Percentiles rank a stretch among this genome's conserved stretches.
Conservation (phyloP, 306 rosid genomes). For the Styphnolobium japonicum region DNA sequence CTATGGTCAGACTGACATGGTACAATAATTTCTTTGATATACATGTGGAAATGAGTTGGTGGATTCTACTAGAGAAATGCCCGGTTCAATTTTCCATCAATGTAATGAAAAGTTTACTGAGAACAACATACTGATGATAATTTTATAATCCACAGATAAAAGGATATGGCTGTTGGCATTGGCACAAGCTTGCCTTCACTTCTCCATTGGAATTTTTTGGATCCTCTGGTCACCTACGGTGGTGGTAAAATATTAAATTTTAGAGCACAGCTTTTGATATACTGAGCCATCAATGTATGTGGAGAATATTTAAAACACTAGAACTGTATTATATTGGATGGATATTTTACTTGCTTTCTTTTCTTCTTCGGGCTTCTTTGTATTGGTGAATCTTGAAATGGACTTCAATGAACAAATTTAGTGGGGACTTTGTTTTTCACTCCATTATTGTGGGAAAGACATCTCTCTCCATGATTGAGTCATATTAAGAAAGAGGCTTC, state of each 20-base stretch:
- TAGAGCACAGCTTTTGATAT: slow-evolving; percentile 6
- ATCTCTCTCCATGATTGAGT: background rate
- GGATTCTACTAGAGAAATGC: background rate
- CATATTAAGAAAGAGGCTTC: background rate
- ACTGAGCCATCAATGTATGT: background rate
- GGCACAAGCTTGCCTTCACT: slow-evolving; percentile 91
- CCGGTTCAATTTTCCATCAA: slow-evolving; percentile 5
- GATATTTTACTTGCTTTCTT: background rate
- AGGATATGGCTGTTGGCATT: slow-evolving; percentile 87
- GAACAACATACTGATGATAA: slow-evolving; percentile 21
- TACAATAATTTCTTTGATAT: background rate
- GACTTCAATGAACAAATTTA: no score
- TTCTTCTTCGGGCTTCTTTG: slow-evolving; percentile 13
- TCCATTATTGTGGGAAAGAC: slow-evolving; percentile 1
- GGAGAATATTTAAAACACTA: slow-evolving; percentile 3
- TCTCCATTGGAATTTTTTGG: slow-evolving; percentile 82
- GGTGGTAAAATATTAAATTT: slow-evolving; percentile 64
- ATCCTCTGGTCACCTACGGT: slow-evolving; percentile 93
- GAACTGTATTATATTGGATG: background rate
- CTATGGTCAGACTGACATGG: slow-evolving; percentile 2
- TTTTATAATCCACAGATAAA: slow-evolving; percentile 71
- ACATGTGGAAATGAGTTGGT: background rate
- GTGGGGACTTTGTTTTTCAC: no score
- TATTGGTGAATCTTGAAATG: no score
- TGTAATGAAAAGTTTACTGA: slow-evolving; percentile 6